These are phyloP conservation scores for Solanum chacoense DNA, from an alignment of 305 asterid genomes.

Conservation along the genomic window DNA sequence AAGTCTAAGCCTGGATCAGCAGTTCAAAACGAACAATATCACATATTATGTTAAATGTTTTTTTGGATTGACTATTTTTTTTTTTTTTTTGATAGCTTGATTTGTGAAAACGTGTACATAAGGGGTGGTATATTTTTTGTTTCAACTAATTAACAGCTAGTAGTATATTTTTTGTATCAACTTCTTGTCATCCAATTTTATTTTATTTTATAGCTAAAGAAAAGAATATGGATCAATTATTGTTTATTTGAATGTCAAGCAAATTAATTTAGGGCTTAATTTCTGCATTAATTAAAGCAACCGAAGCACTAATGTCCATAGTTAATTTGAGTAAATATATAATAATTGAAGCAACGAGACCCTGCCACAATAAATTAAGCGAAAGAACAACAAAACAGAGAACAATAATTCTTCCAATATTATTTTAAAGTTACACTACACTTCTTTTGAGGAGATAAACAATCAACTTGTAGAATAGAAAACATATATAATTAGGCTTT, in stretches of 20 bases:
- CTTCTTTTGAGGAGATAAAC: not conserved
- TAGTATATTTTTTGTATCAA: not conserved
- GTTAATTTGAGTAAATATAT: not conserved
- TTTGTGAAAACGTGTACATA: not conserved
- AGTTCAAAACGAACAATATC: not conserved
- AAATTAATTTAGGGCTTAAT: not conserved
- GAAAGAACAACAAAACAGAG: not conserved
- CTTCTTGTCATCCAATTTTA: not conserved
- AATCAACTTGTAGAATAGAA: not conserved
- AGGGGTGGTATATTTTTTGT: not conserved
- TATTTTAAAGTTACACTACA: not conserved
- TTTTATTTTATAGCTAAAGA: not conserved
- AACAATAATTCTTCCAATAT: not conserved
- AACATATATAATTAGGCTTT: not conserved
- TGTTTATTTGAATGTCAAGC: not conserved
- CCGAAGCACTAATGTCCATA: not conserved
- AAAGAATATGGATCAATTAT: not conserved
- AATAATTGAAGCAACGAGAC: not conserved
- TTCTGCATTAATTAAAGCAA: not conserved
- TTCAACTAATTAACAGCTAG: not conserved
- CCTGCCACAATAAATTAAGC: not conserved
- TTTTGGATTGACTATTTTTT: not conserved
- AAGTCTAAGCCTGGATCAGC: not conserved
- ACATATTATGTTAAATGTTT: not conserved
- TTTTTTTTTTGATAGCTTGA: not conserved